Base-by-base conservation (phyloP, 2,329 filamentous ascomycete species). In the Hortaea sp. region DNA sequence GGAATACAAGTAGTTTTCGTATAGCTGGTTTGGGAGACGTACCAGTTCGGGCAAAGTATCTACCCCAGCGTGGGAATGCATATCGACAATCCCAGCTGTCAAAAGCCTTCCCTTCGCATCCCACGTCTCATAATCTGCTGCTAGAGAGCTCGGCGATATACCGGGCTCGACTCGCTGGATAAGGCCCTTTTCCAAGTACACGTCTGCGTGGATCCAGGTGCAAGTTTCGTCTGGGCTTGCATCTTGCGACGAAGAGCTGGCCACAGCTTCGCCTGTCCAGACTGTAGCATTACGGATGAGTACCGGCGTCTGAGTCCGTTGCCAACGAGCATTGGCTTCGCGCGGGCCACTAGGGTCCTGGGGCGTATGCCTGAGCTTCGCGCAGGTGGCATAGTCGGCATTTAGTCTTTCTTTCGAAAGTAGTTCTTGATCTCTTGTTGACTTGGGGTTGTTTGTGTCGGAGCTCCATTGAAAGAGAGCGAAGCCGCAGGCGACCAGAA, bases 21-120 rank as follows among this genome's bases (percentile, higher is more conserved):
- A 20, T 20, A 20, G 20, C 20, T 20, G 20, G 20, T 20, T 20
- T 20, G 20, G 20, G 20, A 35, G 9, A 35, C 32, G n/a, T 35
- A 55, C 46, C 1, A 83, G 68, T 2, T 58, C 60, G 0, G 81
- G 81, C n/a, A 84, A 63, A 11, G 74, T 69, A 29, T 73, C 68
- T 1, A 82, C 74, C 6, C 81, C 79, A 1, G 79, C 73, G 57
- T 85, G 82, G 31, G 74, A 79, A 63, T 86, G 82, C 78, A 85
- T 84, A 57, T 85, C 82, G 41, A 85, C 77, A 54, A 85, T 79
- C 11, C 82, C 82, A 6, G 73, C 71, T 0, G 82, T 85, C 13
- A 85, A 66, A 47, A 73, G 77, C 3, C 78, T 73, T 1, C 82
- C 80, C 28, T 71, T 61, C 4, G 78, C 80, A 45, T 84, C 69